phyloP scores from a whole-genome alignment of 2,329 filamentous ascomycete genomes.

The Fusarium haematococcum region DNA sequence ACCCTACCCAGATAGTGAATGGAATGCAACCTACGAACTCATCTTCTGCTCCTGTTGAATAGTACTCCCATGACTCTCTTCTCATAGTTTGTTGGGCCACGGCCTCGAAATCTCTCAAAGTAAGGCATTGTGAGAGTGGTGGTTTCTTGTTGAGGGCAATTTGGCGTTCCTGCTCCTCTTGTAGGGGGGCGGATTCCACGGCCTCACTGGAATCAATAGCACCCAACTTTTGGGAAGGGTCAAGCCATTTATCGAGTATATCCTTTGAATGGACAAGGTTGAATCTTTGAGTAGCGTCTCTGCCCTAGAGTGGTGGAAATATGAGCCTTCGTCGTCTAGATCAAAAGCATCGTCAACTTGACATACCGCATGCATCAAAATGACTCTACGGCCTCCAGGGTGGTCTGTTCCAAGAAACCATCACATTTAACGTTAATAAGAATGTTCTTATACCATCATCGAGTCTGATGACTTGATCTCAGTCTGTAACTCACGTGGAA shows the following conservation, averaged over 20 bases:
- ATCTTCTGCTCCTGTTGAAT: constrained; percentile 28
- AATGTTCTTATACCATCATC: not conserved
- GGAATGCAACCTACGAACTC: constrained; percentile 13
- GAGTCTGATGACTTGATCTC: not conserved
- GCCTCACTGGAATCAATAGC: constrained; percentile 3
- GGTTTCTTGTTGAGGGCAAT: not conserved
- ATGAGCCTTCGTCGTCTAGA: accelerated
- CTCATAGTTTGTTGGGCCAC: constrained; percentile 11
- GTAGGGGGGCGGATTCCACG: not conserved
- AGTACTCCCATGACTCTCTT: constrained; percentile 23
- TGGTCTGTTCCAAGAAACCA: not conserved
- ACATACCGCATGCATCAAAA: constrained; percentile 25
- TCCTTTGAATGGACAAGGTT: constrained; percentile 25
- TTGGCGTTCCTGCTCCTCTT: not conserved
- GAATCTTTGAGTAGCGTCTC: constrained; percentile 19
- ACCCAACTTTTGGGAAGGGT: constrained; percentile 9
- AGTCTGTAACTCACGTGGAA: not conserved
- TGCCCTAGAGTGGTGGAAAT: not conserved
- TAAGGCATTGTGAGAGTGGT: constrained; percentile 13
- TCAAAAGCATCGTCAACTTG: accelerated
- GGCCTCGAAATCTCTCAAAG: constrained; percentile 13
- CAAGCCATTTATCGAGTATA: constrained; percentile 23
- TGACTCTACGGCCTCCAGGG: constrained; percentile 23
- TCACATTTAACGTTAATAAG: not conserved
- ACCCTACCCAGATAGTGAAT: no score